These are phyloP conservation scores for Saprolegnia parasitica DNA, from an alignment of 352 stramenopile genomes.

Conservation along the genomic window DNA sequence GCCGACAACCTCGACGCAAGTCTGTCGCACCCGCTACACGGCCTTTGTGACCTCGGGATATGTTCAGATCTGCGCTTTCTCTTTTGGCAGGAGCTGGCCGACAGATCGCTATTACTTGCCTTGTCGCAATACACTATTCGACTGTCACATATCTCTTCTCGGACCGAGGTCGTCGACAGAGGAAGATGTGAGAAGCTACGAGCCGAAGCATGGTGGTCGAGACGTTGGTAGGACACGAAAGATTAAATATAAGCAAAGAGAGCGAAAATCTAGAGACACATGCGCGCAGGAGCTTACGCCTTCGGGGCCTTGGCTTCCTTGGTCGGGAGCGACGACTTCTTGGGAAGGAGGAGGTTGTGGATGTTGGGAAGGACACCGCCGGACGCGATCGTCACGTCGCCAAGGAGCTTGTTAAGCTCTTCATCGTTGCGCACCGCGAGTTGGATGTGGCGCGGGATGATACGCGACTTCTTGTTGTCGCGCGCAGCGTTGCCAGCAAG, in stretches of 20 bases:
- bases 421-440: slow-evolving; percentile 91
- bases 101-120: too few species aligned
- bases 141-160: too few species aligned
- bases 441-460: slow-evolving; percentile 95
- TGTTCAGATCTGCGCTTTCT: too few species aligned
- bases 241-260: not conserved
- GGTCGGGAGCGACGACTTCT: slow-evolving; percentile 46
- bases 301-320: slow-evolving; percentile 41
- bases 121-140: too few species aligned
- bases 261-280: not conserved
- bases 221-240: not conserved
- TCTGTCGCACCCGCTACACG: too few species aligned
- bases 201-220: too few species aligned
- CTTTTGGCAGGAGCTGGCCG: too few species aligned
- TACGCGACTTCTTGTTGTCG: slow-evolving; percentile 96
- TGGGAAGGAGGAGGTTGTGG: slow-evolving; percentile 82
- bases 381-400: slow-evolving; percentile 88
- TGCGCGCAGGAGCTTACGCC: slow-evolving; percentile 18
- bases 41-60: too few species aligned
- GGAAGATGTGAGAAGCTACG: too few species aligned
- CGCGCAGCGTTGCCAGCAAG: slow-evolving; percentile 88
- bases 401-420: slow-evolving; percentile 92
- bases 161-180: too few species aligned
- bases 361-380: slow-evolving; percentile 94
- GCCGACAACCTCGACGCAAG: too few species aligned